Evolutionary conservation across 345 rosid species (phyloP).

Genomic region (Physaria fendleri): DNA sequence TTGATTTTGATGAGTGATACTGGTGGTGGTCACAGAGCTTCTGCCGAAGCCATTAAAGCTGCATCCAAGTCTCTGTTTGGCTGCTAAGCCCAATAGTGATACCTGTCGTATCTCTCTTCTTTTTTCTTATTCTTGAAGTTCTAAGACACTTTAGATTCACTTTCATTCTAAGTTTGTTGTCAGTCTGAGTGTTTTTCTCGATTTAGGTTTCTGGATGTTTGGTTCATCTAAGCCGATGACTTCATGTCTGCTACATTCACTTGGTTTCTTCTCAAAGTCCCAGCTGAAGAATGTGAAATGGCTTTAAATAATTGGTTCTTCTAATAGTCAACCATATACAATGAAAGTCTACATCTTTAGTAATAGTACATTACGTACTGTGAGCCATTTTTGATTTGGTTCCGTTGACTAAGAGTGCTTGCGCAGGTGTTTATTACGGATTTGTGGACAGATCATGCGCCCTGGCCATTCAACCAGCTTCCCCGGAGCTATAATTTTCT

Average conservation of each 20-base stretch:
- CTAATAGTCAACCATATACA: neutral
- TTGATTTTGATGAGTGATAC: constrained; percentile 99
- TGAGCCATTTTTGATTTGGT: constrained; percentile 12
- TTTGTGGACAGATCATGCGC: constrained; percentile 97
- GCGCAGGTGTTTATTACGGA: constrained; percentile 93
- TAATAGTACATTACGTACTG: neutral
- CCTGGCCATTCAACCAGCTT: constrained; percentile 99
- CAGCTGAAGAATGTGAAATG: neutral
- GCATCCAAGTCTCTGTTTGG: constrained; percentile 37
- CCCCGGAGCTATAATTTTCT: constrained; percentile 95
- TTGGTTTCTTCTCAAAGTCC: too few species aligned
- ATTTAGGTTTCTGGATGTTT: neutral
- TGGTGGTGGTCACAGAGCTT: constrained; percentile 98
- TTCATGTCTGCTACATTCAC: neutral
- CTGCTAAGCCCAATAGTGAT: neutral
- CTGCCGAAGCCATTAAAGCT: constrained; percentile 93
- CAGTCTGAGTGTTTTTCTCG: neutral
- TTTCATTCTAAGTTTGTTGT: too few species aligned
- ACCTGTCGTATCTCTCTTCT: neutral
- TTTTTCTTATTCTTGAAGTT: too few species aligned
- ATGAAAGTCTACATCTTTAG: neutral
- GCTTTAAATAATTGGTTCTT: neutral
- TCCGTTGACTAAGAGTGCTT: constrained; percentile 35
- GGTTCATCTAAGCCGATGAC: neutral
- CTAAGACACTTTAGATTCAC: too few species aligned